phyloP scores from a whole-genome alignment of 2,329 filamentous ascomycete genomes.

The Colletotrichum navitas region DNA sequence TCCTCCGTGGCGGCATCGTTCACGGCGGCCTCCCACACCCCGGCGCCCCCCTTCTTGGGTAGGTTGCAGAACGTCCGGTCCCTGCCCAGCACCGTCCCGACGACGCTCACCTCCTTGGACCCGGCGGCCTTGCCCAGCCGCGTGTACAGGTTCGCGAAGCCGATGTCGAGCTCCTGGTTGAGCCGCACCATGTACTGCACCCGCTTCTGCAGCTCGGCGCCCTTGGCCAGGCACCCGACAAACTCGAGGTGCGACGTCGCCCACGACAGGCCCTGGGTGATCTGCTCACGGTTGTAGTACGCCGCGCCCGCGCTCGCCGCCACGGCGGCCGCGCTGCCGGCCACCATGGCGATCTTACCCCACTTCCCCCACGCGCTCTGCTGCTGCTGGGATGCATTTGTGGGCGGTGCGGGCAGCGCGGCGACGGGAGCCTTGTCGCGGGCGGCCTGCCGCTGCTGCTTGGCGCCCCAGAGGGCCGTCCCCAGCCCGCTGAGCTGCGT shows the following conservation, averaged over 20 bases:
- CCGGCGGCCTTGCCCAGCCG: slow-evolving; percentile 78
- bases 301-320: slow-evolving; percentile 86
- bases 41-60: slow-evolving; percentile 66
- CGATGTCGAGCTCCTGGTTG: slow-evolving; percentile 74
- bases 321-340: slow-evolving; percentile 85
- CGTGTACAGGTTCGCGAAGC: slow-evolving; percentile 90
- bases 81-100: slow-evolving; percentile 71
- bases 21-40: slow-evolving; percentile 76
- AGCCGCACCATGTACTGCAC: slow-evolving; percentile 76
- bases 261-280: slow-evolving; percentile 83
- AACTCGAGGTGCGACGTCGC: slow-evolving; percentile 93
- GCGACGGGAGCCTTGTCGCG: slow-evolving; percentile 52
- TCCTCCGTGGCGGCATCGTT: slow-evolving; percentile 88
- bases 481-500: slow-evolving; percentile 74
- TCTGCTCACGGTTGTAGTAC: slow-evolving; percentile 85
- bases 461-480: slow-evolving; percentile 74
- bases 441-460: slow-evolving; percentile 47
- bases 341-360: slow-evolving; percentile 88
- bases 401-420: slow-evolving; percentile 51
- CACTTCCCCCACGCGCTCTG: slow-evolving; percentile 76
- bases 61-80: slow-evolving; percentile 91
- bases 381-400: slow-evolving; percentile 51
- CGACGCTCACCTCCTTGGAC: slow-evolving; percentile 64
- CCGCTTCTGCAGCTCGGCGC: slow-evolving; percentile 82
- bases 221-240: slow-evolving; percentile 88